Evolutionary conservation across 2,329 filamentous ascomycete species (phyloP).

Genomic region (Hypoxylon sp.): DNA sequence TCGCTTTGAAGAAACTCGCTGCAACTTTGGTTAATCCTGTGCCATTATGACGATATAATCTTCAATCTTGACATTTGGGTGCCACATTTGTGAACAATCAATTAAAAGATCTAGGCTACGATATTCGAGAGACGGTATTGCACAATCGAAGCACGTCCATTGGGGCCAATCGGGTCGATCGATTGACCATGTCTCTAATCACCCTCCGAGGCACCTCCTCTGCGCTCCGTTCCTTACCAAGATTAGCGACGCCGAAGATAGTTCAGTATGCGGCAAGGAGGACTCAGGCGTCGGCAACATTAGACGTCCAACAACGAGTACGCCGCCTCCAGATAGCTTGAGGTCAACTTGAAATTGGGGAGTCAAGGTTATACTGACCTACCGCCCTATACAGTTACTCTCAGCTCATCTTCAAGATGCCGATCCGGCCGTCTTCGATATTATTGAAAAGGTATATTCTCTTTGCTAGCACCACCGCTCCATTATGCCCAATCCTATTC

Average conservation of each 20-base stretch:
- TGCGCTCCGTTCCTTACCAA: constrained; percentile 57
- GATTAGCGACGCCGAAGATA: constrained; percentile 49
- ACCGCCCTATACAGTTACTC: constrained; percentile 73
- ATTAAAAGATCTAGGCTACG: not conserved
- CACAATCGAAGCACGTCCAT: constrained; percentile 12
- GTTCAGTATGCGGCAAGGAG: constrained; percentile 50
- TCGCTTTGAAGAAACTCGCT: constrained; percentile 10
- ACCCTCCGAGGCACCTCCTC: constrained; percentile 63
- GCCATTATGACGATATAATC: constrained; percentile 29
- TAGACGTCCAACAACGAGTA: constrained; percentile 72
- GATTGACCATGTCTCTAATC: constrained; percentile 60
- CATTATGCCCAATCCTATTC: not conserved
- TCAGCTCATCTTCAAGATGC: constrained; percentile 82
- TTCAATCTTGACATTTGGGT: not conserved
- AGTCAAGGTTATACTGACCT: constrained; percentile 23
- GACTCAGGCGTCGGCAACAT: constrained; percentile 60
- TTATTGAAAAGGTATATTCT: constrained; percentile 89
- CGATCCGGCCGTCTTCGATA: constrained; percentile 87
- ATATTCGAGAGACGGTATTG: constrained; percentile 8
- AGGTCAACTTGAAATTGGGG: not conserved
- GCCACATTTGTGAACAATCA: not conserved
- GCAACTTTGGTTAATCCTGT: not conserved
- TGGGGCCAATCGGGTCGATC: constrained; percentile 4
- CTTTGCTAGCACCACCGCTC: constrained; percentile 25
- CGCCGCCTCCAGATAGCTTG: constrained; percentile 31